Conservation (phyloP, 352 stramenopile genomes). For the Phytopythium vexans region DNA sequence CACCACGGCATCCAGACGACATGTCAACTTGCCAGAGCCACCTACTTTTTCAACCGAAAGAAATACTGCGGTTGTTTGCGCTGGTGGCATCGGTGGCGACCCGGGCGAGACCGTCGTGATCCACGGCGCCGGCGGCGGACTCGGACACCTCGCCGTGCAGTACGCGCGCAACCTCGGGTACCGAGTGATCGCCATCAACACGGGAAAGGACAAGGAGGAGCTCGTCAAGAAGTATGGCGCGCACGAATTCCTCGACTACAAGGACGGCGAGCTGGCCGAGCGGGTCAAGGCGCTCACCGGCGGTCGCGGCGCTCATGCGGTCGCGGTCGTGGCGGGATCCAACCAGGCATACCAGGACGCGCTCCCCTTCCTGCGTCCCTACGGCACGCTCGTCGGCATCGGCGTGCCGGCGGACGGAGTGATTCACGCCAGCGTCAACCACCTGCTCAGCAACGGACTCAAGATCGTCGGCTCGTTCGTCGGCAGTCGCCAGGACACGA, state of each 20-base stretch:
- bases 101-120: slow-evolving; percentile 53
- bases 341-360: slow-evolving; percentile 44
- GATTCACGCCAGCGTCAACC: slow-evolving; percentile 25
- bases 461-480: slow-evolving; percentile 57
- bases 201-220: slow-evolving; percentile 54
- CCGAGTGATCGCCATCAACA: slow-evolving; percentile 70
- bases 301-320: slow-evolving; percentile 44
- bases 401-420: slow-evolving; percentile 48
- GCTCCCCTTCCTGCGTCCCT: slow-evolving; percentile 52
- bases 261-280: slow-evolving; percentile 45
- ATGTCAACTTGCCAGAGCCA: too few species aligned
- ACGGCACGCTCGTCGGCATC: slow-evolving; percentile 67
- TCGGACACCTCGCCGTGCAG: slow-evolving; percentile 79
- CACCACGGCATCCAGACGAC: too few species aligned
- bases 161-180: slow-evolving; percentile 62
- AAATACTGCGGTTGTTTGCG: too few species aligned
- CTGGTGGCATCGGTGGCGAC: slow-evolving; percentile 41
- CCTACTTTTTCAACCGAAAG: too few species aligned
- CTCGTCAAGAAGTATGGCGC: slow-evolving; percentile 64
- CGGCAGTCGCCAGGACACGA: slow-evolving; percentile 46
- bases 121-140: slow-evolving; percentile 52
- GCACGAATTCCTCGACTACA: slow-evolving; percentile 69
- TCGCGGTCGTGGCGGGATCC: slow-evolving; percentile 72
- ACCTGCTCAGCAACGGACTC: slow-evolving; percentile 41
- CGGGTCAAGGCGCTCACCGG: slow-evolving; percentile 38